Percentiles rank a stretch among this genome's conserved stretches.
These are phyloP conservation scores for Lepiota venenata DNA, from an alignment of 768 basidiomycete species.

Conservation along the genomic window DNA sequence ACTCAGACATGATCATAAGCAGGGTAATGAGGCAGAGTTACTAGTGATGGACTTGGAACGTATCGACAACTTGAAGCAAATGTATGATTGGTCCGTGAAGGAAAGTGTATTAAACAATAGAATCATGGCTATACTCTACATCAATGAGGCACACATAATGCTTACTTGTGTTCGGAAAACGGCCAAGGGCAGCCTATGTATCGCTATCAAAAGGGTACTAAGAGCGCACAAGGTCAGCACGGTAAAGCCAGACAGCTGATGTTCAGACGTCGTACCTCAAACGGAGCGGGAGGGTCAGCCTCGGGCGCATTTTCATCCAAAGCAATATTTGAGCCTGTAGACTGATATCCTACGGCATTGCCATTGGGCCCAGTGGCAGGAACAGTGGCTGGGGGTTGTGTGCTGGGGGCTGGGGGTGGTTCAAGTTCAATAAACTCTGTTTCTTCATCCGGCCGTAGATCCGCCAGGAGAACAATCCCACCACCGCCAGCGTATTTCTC, in stretches of 20 bases:
- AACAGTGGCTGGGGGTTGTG: conserved; percentile 20
- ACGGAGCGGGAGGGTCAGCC: conserved; percentile 71
- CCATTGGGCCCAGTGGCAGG: conserved; percentile 26
- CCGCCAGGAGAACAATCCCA: conserved; percentile 82
- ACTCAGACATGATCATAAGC: no score
- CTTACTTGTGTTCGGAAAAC: neutral
- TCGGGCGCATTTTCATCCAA: conserved; percentile 72
- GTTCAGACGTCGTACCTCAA: conserved; percentile 61
- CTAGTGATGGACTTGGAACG: neutral
- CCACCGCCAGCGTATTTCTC: conserved; percentile 77
- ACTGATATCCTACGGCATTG: conserved; percentile 25
- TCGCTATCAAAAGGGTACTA: conserved; percentile 80
- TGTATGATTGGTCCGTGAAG: neutral
- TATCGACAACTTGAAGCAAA: neutral
- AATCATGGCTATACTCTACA: conserved; percentile 6
- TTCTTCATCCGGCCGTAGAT: conserved; percentile 66
- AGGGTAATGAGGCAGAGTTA: neutral
- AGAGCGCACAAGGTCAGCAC: conserved; percentile 16
- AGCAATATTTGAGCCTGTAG: conserved; percentile 56
- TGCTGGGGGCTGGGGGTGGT: conserved; percentile 24
- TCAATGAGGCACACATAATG: neutral
- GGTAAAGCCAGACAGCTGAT: neutral
- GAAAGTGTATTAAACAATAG: conserved; percentile 4
- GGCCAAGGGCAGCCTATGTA: conserved; percentile 27
- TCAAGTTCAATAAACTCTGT: conserved; percentile 70